Conservation (phyloP, 2,329 filamentous ascomycete species). For the Fusarium sp. region DNA sequence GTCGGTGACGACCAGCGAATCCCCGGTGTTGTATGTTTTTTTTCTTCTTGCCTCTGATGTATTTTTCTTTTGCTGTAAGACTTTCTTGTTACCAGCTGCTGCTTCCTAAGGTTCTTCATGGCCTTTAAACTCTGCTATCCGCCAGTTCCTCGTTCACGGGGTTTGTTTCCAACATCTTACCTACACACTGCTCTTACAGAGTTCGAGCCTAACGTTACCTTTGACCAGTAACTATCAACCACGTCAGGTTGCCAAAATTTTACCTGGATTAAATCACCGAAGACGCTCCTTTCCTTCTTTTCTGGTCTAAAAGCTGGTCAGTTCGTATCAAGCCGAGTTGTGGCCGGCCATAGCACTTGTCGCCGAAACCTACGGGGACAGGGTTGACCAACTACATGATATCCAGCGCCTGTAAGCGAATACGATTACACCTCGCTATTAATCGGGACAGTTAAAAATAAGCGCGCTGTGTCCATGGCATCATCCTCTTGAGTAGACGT, state of each 20-base stretch:
- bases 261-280: neutral
- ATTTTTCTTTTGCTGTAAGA: neutral
- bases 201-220: neutral
- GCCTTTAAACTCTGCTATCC: too few relatives aligned
- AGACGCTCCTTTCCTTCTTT: neutral
- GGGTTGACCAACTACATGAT: neutral
- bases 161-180: neutral
- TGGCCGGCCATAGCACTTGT: neutral
- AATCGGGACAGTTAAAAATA: neutral
- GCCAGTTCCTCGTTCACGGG: too few relatives aligned
- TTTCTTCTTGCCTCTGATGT: neutral
- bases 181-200: neutral
- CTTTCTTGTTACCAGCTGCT: neutral
- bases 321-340: neutral
- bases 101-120: too few relatives aligned
- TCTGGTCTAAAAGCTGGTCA: too few relatives aligned
- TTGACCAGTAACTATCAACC: too few relatives aligned
- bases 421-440: neutral
- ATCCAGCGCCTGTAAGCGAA: neutral
- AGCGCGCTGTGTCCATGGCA: neutral
- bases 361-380: neutral
- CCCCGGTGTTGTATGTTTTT: constrained; percentile 31
- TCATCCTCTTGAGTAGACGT: neutral
- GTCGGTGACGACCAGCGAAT: constrained; percentile 37
- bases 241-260: neutral